phyloP scores from a whole-genome alignment of 176 grass and related monocot genomes.

The Oryza brachyantha region DNA sequence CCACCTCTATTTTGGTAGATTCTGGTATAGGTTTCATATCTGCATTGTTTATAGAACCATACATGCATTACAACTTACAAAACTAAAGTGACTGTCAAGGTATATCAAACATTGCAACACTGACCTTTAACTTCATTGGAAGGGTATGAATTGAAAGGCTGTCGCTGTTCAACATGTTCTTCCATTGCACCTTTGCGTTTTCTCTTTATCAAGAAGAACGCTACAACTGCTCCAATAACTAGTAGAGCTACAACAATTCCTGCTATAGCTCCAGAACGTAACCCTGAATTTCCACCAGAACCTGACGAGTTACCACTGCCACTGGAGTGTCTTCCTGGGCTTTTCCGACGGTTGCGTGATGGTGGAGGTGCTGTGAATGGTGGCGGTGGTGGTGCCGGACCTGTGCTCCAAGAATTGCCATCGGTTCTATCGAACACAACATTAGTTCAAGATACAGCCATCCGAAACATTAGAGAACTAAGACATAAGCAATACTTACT shows the following conservation, averaged over 20 bases:
- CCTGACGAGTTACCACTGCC: slow-evolving; percentile 40
- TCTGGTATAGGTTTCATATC: slow-evolving; percentile 58
- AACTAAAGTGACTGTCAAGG: neutral
- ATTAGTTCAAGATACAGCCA: slow-evolving; percentile 24
- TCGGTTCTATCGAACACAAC: slow-evolving; percentile 52
- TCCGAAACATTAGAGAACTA: neutral
- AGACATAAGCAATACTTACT: slow-evolving; percentile 51
- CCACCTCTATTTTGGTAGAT: slow-evolving; percentile 43
- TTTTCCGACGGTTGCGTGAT: slow-evolving; percentile 46
- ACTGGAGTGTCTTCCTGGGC: slow-evolving; percentile 48
- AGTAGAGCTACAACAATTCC: slow-evolving; percentile 73
- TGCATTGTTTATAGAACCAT: slow-evolving; percentile 33
- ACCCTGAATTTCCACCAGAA: slow-evolving; percentile 48
- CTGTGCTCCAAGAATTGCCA: slow-evolving; percentile 89
- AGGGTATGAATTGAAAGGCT: slow-evolving; percentile 57
- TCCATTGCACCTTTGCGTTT: slow-evolving; percentile 48
- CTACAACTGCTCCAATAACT: slow-evolving; percentile 55
- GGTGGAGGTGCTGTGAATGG: slow-evolving; percentile 74
- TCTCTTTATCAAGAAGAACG: slow-evolving; percentile 74
- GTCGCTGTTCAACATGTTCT: slow-evolving; percentile 60
- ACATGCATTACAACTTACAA: slow-evolving; percentile 6
- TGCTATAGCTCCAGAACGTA: slow-evolving; percentile 62
- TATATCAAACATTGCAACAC: slow-evolving; percentile 21
- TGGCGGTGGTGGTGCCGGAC: slow-evolving; percentile 78
- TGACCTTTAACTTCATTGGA: slow-evolving; percentile 79